Evolutionary conservation across 2,329 filamentous ascomycete genomes (phyloP), one percentile per base, ranked within the genome.

Genomic region (Aspergillus pseudonomiae): DNA sequence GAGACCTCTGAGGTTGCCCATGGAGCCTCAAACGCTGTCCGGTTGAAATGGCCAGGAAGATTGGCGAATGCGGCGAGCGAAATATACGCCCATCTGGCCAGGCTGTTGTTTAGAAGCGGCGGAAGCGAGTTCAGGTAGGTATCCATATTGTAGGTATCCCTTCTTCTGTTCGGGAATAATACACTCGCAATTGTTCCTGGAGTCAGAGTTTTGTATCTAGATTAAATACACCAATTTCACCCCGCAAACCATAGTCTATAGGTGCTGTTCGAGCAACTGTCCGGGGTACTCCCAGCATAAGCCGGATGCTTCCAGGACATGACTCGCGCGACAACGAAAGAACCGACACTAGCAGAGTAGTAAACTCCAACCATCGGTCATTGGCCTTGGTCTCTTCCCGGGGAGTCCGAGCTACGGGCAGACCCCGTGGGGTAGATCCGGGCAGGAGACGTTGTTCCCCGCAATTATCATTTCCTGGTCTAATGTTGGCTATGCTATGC

Each of bases 31-130:
- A 66, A 52, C 1, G 59, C 57, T 0, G 62, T 60, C 5, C 65
- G 60, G 19, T 66, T 66, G 41, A 66, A 66, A 2, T 62, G 34
- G 1, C 64, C 62, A 1, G 62, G 57, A 7, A 64, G 59, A 14
- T 26, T 56, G 4, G 60, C 65, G 14, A 63, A 57, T 6, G 65
- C 62, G n/a, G 60, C 30, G 2, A 60, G 16, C 3, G 65, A 66
- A 11, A 66, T 28, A 34, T 62, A 63, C 3, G 65, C 65, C 65
- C 65, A 65, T 52, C 56, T 59, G 4, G 63, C 62, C 19, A 36
- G 43, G 6, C 52, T 65, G 30, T n/a, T 53, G 6, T 61, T 57
- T 26, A 66, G 43, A 24, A 50, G 43, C 10, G 30, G 24, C 2
- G 65, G 65, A 0, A 66, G 55, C 3, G 63, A 34, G 12, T 64